Base-by-base conservation (phyloP, 345 rosid genomes). In the Citrus hindsii region DNA sequence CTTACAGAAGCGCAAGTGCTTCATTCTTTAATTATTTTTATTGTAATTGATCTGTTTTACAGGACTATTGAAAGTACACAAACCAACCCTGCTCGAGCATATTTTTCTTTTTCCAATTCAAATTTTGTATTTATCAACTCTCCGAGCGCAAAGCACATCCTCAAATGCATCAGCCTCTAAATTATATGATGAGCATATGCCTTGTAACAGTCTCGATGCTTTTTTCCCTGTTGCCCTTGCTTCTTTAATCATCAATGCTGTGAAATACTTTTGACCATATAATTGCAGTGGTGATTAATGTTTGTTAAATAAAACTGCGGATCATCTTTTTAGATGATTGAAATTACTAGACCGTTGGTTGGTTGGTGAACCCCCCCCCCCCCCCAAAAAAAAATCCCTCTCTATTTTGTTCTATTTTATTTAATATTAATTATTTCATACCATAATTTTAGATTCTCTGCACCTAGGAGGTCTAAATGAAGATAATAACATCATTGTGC, bases 21-120 rank as follows among this genome's bases (percentile, higher is more conserved):
- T 61, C 56, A 33, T 56, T 65, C 42, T 42, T 73, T 69, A 56
- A 53, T 28, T 24, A 21, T 30, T 22, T 64, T 48, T 64, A 58
- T 9, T 72, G 61, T 75, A 64, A 71, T 74, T 75, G n/a, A 70
- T 80, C 38, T 67, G 33, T 63, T 79, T 80, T 80, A 83, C 89
- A 86, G 90, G 86, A 77, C 77, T 72, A 65, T 80, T 69, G 69
- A 58, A 85, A 70, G 58, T 76, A 63, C 81, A 48, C 77, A 71
- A 62, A 35, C 27, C 61, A 75, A 73, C 72, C 77, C 51, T 61
- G 18, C 71, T 38, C 35, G 18, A 60, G 71, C 79, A 53, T 33
- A 18, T 68, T 73, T 61, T 37, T 30, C 25, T 76, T 68, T 75
- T 2, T 55, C 24, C 27, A 4, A 59, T 75, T 59, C 27, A 13